Base-by-base conservation (phyloP, 495 filamentous ascomycete genomes). In the Hyaloscypha bicolor region DNA sequence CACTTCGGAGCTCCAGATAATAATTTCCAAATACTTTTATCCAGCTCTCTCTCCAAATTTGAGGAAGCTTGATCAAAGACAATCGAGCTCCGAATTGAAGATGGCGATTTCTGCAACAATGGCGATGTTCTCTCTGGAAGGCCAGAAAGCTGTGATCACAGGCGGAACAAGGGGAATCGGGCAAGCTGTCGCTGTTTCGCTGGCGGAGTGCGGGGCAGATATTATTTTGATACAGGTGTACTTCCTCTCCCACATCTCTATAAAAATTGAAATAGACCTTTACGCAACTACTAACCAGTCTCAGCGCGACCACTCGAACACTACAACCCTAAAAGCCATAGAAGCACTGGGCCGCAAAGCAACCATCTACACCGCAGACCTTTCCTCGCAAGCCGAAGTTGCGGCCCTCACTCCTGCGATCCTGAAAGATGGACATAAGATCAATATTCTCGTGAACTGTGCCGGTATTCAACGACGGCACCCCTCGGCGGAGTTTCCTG, bases 151-250 rank as follows among this genome's bases (percentile, higher is more conserved):
- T 39, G 77, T 97, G 56, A 82, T 97, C 37, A 97, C 94, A 0
- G 94, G 94, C 32, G 92, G 92, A 60, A 95, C 93, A 19, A 82
- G 94, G 61, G 94, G 94, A 29, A 96, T 97, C 60, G 94, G 94
- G 19, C 87, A 91, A 74, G 85, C 91, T 12, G 94, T 96, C 79
- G 91, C 91, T 52, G 75, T 96, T 66, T 92, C 88, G 3, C 76
- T 93, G 12, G 92, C 93, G 39, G 91, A 95, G 79, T 91, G 90
- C 60, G 93, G 93, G 52, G 93, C 93, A 67, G 91, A 96, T 75
- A 82, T 94, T 64, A 78, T 96, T 42, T 81, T 96, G 39, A 80
- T 95, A 25, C 86, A 87, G 78, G 86, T 85, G 69, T 62, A 73
- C 37, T 63, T 53, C 51, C 60, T 53, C 42, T 37, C 32, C 22